Base-by-base conservation (phyloP, 495 filamentous ascomycete species). In the Penicillium longicatenatum region DNA sequence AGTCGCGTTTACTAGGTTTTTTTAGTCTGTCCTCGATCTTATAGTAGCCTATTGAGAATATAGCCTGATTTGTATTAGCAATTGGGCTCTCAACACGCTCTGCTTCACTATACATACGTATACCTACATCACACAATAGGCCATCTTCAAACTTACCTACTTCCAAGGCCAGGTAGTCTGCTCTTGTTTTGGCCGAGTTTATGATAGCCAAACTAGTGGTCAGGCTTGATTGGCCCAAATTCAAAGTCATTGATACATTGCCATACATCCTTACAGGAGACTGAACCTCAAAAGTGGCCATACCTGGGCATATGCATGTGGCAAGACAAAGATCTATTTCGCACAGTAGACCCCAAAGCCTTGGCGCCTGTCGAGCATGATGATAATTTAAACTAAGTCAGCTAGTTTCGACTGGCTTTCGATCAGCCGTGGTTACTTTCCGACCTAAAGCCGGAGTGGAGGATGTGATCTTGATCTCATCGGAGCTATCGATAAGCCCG, bases 401-500 rank as follows among this genome's bases (percentile, higher is more conserved):
- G n/a, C n/a, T n/a, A n/a, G n/a, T n/a, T n/a, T n/a, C n/a, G n/a
- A n/a, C n/a, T 39, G 2, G 4, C 37, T 39, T 39, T 39, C 16
- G 6, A 39, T 17, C 4, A 39, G 1, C 16, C 37, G 16, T n/a
- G 37, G 37, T 39, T 39, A n/a, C 9, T 35, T 10, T 10, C 26
- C 5, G 16, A 8, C 26, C 19, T 22, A 9, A 52, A 26, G 16
- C 1, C n/a, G 10, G 30, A 39, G 30, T 39, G 7, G 48, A 37
- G 48, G 48, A 37, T 49, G 51, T 60, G 58, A 60, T 37, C 4
- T 39, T 60, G 58, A 60, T 52, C 47, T 60, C 58, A 60, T 55
- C 29, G 31, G 43, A 55, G 55, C 54, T 63, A 60, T 59, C 59
- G 65, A 63, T 67, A 67, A 64, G 59, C 59, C 44, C 9, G 50